Base-by-base conservation (phyloP, 2,329 filamentous ascomycete genomes). In the Fusarium sp. region DNA sequence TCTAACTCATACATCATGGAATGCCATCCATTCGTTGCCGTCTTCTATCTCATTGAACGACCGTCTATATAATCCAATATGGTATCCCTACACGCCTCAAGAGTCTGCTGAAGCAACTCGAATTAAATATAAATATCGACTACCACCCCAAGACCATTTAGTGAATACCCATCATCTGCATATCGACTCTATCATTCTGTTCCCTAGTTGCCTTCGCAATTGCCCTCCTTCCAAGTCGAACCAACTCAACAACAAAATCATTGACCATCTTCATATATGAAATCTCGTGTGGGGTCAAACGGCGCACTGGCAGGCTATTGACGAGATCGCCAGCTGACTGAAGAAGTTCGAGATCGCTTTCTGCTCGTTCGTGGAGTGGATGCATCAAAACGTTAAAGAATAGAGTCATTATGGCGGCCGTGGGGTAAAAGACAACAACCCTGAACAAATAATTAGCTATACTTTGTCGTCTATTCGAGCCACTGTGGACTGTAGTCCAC, bases 341-440 rank as follows among this genome's bases (percentile, higher is more conserved):
- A 3, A 89, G 76, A 1, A 87, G 77, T 7, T 81, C 79, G 6
- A 88, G 70, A 57, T 89, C 87, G 5, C 79, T 74, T 3, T 77
- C 69, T 0, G 84, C 81, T 26, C 81, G 76, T 0, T 80, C 76
- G 26, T 84, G 76, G 0, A 81, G 75, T 0, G 87, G 87, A 31
- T 85, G 79, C 22, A 81, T 77, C 0, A 89, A 76, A 31, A 88
- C 81, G 61, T 85, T 86, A 77, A 84, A 86, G 69, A 89, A 89
- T 1, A 89, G 78, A 2, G 81, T 82, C 54, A 88, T 78, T 15
- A 87, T 77, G 2, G 87, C 86, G 0, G 85, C 83, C 56, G 87
- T 83, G 2, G 87, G 86, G 56, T 89, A 89, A 69, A 87, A 88
- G 4, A 87, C 78, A 5, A 88, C 74, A n/a, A 83, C 75, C 85